A percentile compares a stretch with the other conserved stretches of the same genome.
phyloP scores from a whole-genome alignment of 2,329 filamentous ascomycete species.

The Niveomyces coronatus region DNA sequence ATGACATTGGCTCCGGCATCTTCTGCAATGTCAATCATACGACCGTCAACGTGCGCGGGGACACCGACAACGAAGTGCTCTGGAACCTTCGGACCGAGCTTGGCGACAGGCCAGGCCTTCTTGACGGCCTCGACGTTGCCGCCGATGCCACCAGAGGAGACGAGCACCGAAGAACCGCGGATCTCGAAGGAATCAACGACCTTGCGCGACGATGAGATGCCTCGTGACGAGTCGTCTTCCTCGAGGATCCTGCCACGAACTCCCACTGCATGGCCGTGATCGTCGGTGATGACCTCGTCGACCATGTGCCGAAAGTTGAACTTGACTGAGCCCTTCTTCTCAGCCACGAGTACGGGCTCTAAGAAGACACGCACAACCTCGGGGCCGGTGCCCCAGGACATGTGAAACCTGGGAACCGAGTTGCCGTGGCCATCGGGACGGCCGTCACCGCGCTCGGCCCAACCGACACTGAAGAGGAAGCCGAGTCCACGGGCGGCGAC shows the following conservation, averaged over 20 bases:
- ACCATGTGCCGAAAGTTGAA: constrained; percentile 48
- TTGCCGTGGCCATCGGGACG: constrained; percentile 48
- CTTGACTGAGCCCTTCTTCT: constrained; percentile 39
- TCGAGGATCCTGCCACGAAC: constrained; percentile 44
- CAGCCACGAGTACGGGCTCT: constrained; percentile 44
- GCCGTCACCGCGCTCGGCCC: constrained; percentile 51
- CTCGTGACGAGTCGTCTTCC: constrained; percentile 38
- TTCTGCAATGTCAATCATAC: constrained; percentile 49
- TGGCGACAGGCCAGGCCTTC: constrained; percentile 45
- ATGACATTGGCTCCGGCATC: constrained; percentile 41
- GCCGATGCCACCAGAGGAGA: constrained; percentile 50
- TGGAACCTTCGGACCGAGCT: constrained; percentile 45
- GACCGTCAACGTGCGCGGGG: constrained; percentile 53
- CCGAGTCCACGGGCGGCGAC: constrained; percentile 41
- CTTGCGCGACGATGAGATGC: constrained; percentile 39
- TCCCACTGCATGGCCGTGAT: constrained; percentile 38
- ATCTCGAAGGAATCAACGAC: constrained; percentile 43
- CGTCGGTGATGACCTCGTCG: constrained; percentile 45
- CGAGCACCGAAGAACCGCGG: constrained; percentile 39
- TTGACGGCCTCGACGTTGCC: constrained; percentile 52
- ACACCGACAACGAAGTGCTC: constrained; percentile 49
- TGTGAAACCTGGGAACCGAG: constrained; percentile 51
- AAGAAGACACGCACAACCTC: constrained; percentile 48
- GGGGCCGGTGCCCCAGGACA: constrained; percentile 52
- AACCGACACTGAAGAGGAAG: constrained; percentile 45